Evolutionary conservation across 192 early-diverging fungal genomes (phyloP), one percentile per base, ranked within the genome.

Genomic region (Powellomyces hirtus): DNA sequence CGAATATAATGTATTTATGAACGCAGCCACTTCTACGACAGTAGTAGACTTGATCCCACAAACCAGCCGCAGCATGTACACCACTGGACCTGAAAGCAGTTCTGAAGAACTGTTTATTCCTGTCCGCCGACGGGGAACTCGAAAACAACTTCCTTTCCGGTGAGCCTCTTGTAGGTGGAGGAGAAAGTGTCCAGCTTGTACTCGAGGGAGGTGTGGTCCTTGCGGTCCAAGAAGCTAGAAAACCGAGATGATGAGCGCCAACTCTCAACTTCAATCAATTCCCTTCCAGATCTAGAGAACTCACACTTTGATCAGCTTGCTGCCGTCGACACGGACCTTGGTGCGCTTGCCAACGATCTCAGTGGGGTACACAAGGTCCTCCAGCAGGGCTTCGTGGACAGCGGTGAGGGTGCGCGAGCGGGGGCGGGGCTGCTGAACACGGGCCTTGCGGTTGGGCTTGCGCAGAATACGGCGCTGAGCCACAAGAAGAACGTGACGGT

Each of bases 151-250:
- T 98, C 93, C 90, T 98, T 98, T 80, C 93, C 92, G 68, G 97
- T 97, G 63, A 97, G 81, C 75, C 90, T 90, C 84, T 89, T 89
- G 94, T 96, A 96, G 61, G 95, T 90, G 61, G 94, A 84, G 67
- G 91, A 88, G 88, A 97, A 98, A 66, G 95, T 96, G 82, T 95
- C 92, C 36, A 99, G 89, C 90, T 97, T 97, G 92, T 97, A 97
- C 84, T 97, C 94, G 56, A 97, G 82, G 65, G 89, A 89, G 79
- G 95, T 98, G 68, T 92, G 89, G 79, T 98, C 97, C 91, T 98
- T 98, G 71, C 84, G 89, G 88, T 97, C 95, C 75, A 98, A 87
- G 88, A 91, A 95, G 40, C 88, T 89, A 71, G 51, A 52, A 31
- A 59, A 42, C 8, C 10, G 18, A 42, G 40, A 24, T 49, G 5